phyloP scores from a whole-genome alignment of 306 rosid species.

The Pueraria montana region DNA sequence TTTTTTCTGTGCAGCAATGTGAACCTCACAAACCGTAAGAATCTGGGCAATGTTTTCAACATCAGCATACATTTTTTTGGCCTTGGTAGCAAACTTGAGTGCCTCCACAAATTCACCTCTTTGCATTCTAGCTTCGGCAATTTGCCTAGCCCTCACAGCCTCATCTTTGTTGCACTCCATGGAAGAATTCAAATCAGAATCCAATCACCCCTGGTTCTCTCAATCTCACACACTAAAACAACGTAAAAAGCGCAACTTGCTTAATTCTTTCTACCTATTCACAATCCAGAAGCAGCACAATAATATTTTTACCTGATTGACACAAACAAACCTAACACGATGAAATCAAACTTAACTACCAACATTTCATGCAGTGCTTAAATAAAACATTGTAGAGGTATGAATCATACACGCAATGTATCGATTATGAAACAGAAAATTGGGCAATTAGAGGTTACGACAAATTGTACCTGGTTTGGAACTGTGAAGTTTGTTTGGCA shows the following conservation, averaged over 20 bases:
- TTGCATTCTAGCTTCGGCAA: constrained; percentile 76
- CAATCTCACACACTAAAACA: not conserved
- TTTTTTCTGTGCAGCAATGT: constrained; percentile 66
- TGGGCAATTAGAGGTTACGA: too few relatives aligned
- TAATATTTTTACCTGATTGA: too few relatives aligned
- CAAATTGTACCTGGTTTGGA: not conserved
- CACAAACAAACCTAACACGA: constrained; percentile 29
- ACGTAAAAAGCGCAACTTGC: not conserved
- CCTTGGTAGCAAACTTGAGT: constrained; percentile 69
- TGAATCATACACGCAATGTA: too few relatives aligned
- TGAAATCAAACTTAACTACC: not conserved
- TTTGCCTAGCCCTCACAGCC: constrained; percentile 75
- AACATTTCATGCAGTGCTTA: not conserved
- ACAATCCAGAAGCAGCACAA: not conserved
- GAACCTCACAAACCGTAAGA: constrained; percentile 75
- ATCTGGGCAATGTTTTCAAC: constrained; percentile 76
- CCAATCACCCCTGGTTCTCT: constrained; percentile 20
- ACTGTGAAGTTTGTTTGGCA: too few relatives aligned
- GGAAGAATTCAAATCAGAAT: constrained; percentile 32
- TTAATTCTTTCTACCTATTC: not conserved
- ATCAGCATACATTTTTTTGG: constrained; percentile 66
- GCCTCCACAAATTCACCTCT: constrained; percentile 73
- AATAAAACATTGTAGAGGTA: not conserved
- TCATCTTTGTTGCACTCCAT: constrained; percentile 99
- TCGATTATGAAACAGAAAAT: too few relatives aligned